Base-by-base conservation (phyloP, 495 filamentous ascomycete species). In the Aspergillus bridgeri region DNA sequence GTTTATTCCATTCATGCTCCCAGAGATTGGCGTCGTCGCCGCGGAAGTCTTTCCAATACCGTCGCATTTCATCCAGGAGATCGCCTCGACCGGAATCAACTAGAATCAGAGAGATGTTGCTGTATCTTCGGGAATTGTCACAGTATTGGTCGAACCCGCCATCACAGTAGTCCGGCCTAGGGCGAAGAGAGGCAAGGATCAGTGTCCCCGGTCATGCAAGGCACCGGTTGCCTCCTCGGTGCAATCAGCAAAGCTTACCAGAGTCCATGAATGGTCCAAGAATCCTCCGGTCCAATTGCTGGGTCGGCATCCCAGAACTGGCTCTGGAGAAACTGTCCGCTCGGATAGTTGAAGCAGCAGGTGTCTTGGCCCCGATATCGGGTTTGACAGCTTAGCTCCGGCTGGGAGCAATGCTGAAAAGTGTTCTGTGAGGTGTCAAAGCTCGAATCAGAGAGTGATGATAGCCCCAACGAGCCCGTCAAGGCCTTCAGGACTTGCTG, bases 1-100 rank as follows among this genome's bases (percentile, higher is more conserved):
- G 92, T 65, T 94, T 96, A 64, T 82, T 84, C 88, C 88, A 96
- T 66, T 96, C 91, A 62, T 95, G 90, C 63, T 88, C 73, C 91
- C 90, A 96, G 52, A 96, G 79, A 23, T 77, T 72, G 49, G 84
- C 79, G 61, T 89, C 87, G 48, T 85, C 76, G 25, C 90, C 85
- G 47, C 77, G 65, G 62, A 81, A 76, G 63, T 83, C 81, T 60
- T 87, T 85, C 92, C 90, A 96, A 73, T 87, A 93, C 6, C 79
- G 83, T 47, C 86, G 74, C 90, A 95, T 94, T 59, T 87, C 88
- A 11, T 74, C 69, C 0, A 96, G 72, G 5, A 93, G 73, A 6
- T 83, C 83, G 0, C 72, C 76, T 54, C 84, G 79, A 47, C 83
- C 86, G 29, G 83, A 78, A 27, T 84, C 76, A 20, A 81, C 65